Evolutionary conservation across 805 yeast species (phyloP).

Genomic region (Candida taoyuanica): DNA sequence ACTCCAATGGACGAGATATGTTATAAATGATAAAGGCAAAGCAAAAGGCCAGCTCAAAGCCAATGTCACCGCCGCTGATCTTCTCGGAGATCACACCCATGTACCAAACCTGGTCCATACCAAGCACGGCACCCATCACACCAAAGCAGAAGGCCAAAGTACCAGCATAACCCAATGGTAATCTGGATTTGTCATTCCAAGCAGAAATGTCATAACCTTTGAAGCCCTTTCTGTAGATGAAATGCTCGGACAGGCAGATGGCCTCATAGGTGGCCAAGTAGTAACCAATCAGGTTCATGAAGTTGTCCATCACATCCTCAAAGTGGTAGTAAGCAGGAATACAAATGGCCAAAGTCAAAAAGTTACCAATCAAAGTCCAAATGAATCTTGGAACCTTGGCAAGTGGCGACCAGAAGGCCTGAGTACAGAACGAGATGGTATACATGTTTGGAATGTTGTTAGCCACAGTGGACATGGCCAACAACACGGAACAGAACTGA

Average conservation of each 20-base stretch:
- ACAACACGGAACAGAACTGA: slow-evolving; percentile 78
- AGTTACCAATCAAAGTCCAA: slow-evolving; percentile 79
- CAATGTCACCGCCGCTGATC: slow-evolving; percentile 88
- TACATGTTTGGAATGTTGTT: slow-evolving; percentile 94
- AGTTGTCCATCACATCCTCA: slow-evolving; percentile 67
- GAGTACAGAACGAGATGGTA: slow-evolving; percentile 83
- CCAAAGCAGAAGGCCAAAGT: slow-evolving; percentile 75
- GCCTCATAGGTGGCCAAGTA: slow-evolving; percentile 83
- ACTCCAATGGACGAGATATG: slow-evolving; percentile 59
- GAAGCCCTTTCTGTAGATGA: slow-evolving; percentile 64
- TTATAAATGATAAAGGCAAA: slow-evolving; percentile 66
- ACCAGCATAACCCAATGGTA: slow-evolving; percentile 81
- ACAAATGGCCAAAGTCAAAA: slow-evolving; percentile 75
- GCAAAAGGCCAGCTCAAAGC: slow-evolving; percentile 70
- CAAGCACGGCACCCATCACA: slow-evolving; percentile 78
- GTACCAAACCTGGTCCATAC: slow-evolving; percentile 88
- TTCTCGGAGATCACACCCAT: slow-evolving; percentile 57
- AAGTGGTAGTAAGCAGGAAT: slow-evolving; percentile 84
- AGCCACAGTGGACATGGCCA: slow-evolving; percentile 83
- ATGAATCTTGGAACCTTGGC: slow-evolving; percentile 72
- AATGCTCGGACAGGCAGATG: slow-evolving; percentile 76
- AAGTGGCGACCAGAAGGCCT: slow-evolving; percentile 75
- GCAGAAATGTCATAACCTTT: slow-evolving; percentile 57
- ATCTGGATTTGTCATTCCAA: slow-evolving; percentile 50
- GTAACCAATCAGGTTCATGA: slow-evolving; percentile 89